Evolutionary conservation across 1,284 basidiomycete species (phyloP).

Genomic region (Heliocybe sulcata): DNA sequence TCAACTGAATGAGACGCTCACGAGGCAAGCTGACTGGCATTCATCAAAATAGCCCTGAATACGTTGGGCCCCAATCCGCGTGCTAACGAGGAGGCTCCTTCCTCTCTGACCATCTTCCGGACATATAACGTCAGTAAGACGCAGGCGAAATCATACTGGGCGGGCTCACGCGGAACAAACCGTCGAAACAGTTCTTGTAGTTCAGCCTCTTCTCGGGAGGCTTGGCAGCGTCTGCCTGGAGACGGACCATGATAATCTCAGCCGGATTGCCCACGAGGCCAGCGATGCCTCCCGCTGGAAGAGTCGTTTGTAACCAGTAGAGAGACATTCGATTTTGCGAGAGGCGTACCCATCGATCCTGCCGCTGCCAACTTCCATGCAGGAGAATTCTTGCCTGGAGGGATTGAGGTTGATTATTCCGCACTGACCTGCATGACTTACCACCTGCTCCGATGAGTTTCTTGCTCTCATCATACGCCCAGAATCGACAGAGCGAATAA

Average conservation of each 20-base stretch:
- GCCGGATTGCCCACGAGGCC: constrained; percentile 86
- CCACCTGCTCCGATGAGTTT: constrained; percentile 63
- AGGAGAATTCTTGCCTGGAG: constrained; percentile 48
- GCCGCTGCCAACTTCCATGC: constrained; percentile 79
- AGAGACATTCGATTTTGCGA: too few species aligned
- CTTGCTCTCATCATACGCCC: constrained; percentile 90
- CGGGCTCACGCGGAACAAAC: constrained; percentile 61
- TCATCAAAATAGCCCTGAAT: constrained; percentile 84
- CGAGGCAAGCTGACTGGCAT: constrained; percentile 86
- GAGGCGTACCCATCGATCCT: constrained; percentile 69
- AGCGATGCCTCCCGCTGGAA: constrained; percentile 70
- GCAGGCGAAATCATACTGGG: not conserved
- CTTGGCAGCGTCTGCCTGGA: constrained; percentile 87
- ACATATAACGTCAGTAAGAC: not conserved
- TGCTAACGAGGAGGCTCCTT: constrained; percentile 67
- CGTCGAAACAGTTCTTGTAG: constrained; percentile 85
- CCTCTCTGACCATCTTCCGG: constrained; percentile 73
- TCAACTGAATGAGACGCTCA: constrained; percentile 27
- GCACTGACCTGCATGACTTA: constrained; percentile 10
- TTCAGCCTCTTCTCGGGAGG: constrained; percentile 78
- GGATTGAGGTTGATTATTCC: constrained; percentile 1
- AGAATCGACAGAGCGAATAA: constrained; percentile 89
- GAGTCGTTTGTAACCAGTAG: too few species aligned
- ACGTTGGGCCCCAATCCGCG: constrained; percentile 86
- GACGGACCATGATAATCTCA: constrained; percentile 81